These are phyloP conservation scores for Aspergillus thermomutatus DNA, from an alignment of 2,329 filamentous ascomycete genomes.

Conservation along the genomic window DNA sequence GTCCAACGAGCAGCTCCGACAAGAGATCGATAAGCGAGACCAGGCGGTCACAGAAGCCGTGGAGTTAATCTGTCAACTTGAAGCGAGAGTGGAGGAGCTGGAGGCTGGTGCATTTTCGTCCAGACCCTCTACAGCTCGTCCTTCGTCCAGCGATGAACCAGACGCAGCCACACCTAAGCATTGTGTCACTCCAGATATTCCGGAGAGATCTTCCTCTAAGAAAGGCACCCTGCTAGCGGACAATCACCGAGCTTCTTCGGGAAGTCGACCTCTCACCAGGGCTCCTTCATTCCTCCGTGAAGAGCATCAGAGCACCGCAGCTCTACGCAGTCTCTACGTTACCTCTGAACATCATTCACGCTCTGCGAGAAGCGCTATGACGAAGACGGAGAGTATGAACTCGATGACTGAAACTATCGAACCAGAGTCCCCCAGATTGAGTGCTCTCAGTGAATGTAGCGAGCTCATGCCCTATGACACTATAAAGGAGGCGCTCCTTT, in stretches of 20 bases:
- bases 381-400: slow-evolving; percentile 35
- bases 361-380: slow-evolving; percentile 26
- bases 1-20: slow-evolving; percentile 35
- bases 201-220: slow-evolving; percentile 38
- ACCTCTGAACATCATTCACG: slow-evolving; percentile 27
- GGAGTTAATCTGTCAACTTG: slow-evolving; percentile 42
- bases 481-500: slow-evolving; percentile 13
- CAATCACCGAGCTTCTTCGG: slow-evolving; percentile 17
- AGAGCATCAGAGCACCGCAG: slow-evolving; percentile 35
- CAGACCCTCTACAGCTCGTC: slow-evolving; percentile 24
- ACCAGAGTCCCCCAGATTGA: slow-evolving; percentile 40
- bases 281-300: slow-evolving; percentile 40
- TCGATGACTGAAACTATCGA: slow-evolving; percentile 33
- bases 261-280: slow-evolving; percentile 27
- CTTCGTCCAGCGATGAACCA: slow-evolving; percentile 22
- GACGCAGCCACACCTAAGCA: slow-evolving; percentile 28
- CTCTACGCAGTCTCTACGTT: slow-evolving; percentile 38
- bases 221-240: slow-evolving; percentile 20
- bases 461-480: slow-evolving; percentile 36
- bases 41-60: slow-evolving; percentile 43
- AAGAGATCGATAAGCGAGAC: slow-evolving; percentile 39
- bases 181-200: slow-evolving; percentile 30
- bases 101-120: slow-evolving; percentile 19
- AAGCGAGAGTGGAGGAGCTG: slow-evolving; percentile 37
- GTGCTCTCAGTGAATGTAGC: slow-evolving; percentile 45